Evolutionary conservation across 2,329 filamentous ascomycete genomes (phyloP), one percentile per base, ranked within the genome.

Genomic region (Mycogone perniciosa): DNA sequence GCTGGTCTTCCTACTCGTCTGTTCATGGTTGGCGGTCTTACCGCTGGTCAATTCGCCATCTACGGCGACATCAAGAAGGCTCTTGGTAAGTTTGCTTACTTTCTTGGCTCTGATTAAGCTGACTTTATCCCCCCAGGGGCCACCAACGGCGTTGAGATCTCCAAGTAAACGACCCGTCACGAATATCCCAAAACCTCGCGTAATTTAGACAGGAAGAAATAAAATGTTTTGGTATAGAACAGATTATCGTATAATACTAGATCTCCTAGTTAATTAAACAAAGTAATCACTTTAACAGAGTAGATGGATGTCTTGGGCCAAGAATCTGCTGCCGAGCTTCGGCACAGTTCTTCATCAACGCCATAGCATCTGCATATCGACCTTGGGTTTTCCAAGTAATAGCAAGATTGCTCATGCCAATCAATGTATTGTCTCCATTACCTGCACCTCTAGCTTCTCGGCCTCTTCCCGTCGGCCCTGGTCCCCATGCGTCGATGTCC

Each of bases 41-140:
- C 82, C 55, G 81, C 81, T 58, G 82, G 82, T 69, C 86, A 89
- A 73, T 89, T 89, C 71, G 85, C 84, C 64, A 92, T 92, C 72
- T 92, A 91, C 71, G 86, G 84, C 70, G 74, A 77, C 62, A 75
- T 85, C 61, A 86, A 86, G 77, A 80, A 81, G 69, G 68, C 76
- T 4, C 68, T 87, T 3, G 84, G 83, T 58, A 49, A 45, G 51
- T 49, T 3, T 44, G 20, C 20, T 20, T 20, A 20, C 20, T 20
- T 20, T 20, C 20, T 20, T 20, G 20, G 20, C 20, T 20, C 20
- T 20, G 20, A 20, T 20, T 20, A 20, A 3, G 20, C 20, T 20
- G 20, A 20, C 20, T 20, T 20, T 20, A 20, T 3, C 2, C 20
- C 20, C 20, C 20, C 3, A 20, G 20, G 20, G 20, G 20, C 20